Conservation (phyloP, 768 basidiomycete genomes). For the Tubosaeta sp. region DNA sequence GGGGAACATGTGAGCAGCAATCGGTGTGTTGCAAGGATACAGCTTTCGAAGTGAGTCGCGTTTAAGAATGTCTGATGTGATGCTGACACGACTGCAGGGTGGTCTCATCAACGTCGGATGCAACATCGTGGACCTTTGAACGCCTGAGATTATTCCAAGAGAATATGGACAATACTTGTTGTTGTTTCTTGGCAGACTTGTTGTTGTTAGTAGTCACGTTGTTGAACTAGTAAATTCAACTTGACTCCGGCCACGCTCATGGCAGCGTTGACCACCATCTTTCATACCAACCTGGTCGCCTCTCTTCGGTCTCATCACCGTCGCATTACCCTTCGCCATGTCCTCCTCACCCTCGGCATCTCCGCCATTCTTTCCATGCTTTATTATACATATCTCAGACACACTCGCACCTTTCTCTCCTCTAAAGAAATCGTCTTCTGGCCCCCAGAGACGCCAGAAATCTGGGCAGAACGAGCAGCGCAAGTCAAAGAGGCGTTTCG, state of each 20-base stretch:
- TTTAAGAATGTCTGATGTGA: too few relatives aligned
- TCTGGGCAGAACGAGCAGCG: slow-evolving; percentile 51
- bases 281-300: background rate
- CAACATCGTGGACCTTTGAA: slow-evolving; percentile 1
- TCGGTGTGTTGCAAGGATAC: slow-evolving; percentile 8
- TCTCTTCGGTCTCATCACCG: slow-evolving; percentile 2
- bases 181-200: background rate
- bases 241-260: background rate
- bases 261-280: slow-evolving; percentile 1
- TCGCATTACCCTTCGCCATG: slow-evolving; percentile 13
- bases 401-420: background rate
- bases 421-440: background rate
- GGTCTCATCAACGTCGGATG: slow-evolving; percentile 14
- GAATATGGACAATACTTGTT: background rate
- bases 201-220: background rate
- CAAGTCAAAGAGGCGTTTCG: slow-evolving; percentile 58
- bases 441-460: slow-evolving; percentile 15
- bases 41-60: background rate
- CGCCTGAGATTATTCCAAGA: background rate
- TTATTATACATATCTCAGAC: slow-evolving; percentile 15
- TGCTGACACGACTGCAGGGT: background rate
- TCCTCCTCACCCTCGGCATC: slow-evolving; percentile 13
- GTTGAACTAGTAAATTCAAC: background rate
- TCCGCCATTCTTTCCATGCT: slow-evolving; percentile 9
- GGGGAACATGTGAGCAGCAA: background rate